phyloP scores from a whole-genome alignment of 2,329 filamentous ascomycete genomes.

The Magnaporthales sp. region DNA sequence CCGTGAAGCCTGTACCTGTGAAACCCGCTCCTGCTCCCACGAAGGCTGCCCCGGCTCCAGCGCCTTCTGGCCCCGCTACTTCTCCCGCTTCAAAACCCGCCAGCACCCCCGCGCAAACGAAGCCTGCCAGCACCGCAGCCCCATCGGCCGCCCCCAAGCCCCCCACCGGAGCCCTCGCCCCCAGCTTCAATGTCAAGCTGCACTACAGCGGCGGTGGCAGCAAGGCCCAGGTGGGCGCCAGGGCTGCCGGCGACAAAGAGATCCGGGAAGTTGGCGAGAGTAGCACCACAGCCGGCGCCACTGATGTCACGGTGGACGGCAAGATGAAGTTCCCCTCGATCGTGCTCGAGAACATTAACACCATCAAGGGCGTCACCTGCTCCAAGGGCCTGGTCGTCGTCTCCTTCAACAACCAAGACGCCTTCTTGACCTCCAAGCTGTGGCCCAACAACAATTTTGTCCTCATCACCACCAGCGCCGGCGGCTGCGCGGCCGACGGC shows the following conservation, averaged over 20 bases:
- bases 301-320: neutral
- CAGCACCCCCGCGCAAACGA: too few species aligned
- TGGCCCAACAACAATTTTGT: neutral
- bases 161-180: neutral
- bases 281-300: neutral
- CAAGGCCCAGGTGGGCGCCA: neutral
- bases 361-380: neutral
- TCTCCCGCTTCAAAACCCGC: too few species aligned
- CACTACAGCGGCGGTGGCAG: neutral
- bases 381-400: constrained; percentile 10
- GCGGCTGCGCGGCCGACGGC: neutral
- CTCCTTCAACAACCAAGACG: constrained; percentile 17
- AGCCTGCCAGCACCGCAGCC: too few species aligned
- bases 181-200: neutral
- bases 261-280: neutral
- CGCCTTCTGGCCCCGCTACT: too few species aligned
- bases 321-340: neutral
- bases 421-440: neutral
- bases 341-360: neutral
- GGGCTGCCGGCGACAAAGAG: too few species aligned
- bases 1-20: too few species aligned
- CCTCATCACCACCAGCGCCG: neutral
- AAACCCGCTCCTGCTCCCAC: too few species aligned
- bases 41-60: too few species aligned
- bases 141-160: too few species aligned